Evolutionary conservation across 331 rosid species (phyloP).

Genomic region (Acacia concinna): DNA sequence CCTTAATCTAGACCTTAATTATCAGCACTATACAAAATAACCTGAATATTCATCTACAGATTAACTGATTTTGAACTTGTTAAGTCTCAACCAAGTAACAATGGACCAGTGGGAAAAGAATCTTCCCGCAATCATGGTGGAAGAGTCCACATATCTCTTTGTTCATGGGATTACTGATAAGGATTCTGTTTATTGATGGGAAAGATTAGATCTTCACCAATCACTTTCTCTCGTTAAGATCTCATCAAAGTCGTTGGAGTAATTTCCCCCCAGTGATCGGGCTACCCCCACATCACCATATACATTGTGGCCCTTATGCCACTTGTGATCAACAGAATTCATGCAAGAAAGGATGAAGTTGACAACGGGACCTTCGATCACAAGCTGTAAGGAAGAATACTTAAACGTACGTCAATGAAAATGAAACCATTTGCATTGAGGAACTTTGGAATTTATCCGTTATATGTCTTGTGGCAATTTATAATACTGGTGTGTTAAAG

Average conservation of each 20-base stretch:
- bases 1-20: background rate
- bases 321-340: background rate
- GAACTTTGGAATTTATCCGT: background rate
- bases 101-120: conserved; percentile 30
- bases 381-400: background rate
- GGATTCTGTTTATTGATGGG: conserved; percentile 40
- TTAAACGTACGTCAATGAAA: conserved; percentile 10
- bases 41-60: background rate
- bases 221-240: conserved; percentile 29
- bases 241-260: conserved; percentile 27
- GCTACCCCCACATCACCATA: conserved; percentile 23
- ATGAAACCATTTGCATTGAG: background rate
- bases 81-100: background rate
- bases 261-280: conserved; percentile 30
- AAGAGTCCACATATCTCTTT: conserved; percentile 31
- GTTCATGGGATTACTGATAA: conserved; percentile 37
- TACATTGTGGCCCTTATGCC: conserved; percentile 27
- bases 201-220: conserved; percentile 33
- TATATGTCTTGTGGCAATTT: background rate
- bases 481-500: background rate
- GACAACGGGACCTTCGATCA: background rate
- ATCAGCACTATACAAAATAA: background rate
- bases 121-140: conserved; percentile 27
- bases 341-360: background rate
- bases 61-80: background rate